Conservation (phyloP, 2,329 filamentous ascomycete species). For the Pyrenochaeta sp. region DNA sequence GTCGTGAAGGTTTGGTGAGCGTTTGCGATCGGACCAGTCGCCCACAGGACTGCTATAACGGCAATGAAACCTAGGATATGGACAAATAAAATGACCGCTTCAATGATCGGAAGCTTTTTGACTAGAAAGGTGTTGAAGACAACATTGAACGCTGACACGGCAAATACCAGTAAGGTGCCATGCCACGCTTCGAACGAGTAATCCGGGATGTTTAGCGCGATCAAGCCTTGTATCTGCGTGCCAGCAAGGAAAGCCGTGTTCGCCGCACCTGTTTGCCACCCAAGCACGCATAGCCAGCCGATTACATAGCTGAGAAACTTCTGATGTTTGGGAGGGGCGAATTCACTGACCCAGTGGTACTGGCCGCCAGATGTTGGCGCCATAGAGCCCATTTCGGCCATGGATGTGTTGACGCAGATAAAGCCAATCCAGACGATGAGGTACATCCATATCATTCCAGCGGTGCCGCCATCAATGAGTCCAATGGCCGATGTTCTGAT, state of each 20-base stretch:
- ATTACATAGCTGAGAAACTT: constrained; percentile 13
- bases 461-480: constrained; percentile 38
- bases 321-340: constrained; percentile 40
- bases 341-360: constrained; percentile 29
- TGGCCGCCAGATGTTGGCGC: constrained; percentile 27
- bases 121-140: constrained; percentile 52
- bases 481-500: constrained; percentile 3
- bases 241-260: constrained; percentile 25
- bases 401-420: constrained; percentile 29
- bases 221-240: constrained; percentile 46
- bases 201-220: constrained; percentile 48
- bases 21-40: background rate
- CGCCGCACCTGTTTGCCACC: constrained; percentile 47
- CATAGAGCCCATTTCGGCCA: constrained; percentile 49
- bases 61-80: constrained; percentile 61
- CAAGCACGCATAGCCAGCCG: constrained; percentile 45
- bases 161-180: constrained; percentile 54
- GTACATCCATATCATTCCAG: constrained; percentile 42
- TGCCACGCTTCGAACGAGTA: constrained; percentile 56
- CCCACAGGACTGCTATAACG: constrained; percentile 50
- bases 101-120: constrained; percentile 45
- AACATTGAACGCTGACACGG: constrained; percentile 38
- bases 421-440: constrained; percentile 35
- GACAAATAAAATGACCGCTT: constrained; percentile 49
- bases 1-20: constrained; percentile 51